A percentile compares a stretch with the other conserved stretches of the same genome.
phyloP scores from a whole-genome alignment of 2,329 filamentous ascomycete genomes.

The Pseudopyrenochaeta lycopersici region DNA sequence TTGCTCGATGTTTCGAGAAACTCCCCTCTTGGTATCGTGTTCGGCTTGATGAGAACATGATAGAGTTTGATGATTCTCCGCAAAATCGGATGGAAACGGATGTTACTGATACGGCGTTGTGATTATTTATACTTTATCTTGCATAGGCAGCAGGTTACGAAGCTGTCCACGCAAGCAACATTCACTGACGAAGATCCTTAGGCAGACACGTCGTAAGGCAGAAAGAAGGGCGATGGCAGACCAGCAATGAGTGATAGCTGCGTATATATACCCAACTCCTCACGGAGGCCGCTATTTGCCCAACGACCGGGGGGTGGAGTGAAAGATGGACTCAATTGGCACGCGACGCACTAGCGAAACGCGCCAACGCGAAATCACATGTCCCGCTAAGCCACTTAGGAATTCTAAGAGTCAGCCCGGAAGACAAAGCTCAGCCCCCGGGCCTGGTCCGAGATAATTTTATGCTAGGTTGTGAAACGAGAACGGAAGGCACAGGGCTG shows the following conservation, averaged over 20 bases:
- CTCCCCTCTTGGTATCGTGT: conserved; percentile 43
- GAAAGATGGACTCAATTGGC: conserved; percentile 45
- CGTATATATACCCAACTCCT: conserved; percentile 46
- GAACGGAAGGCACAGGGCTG: conserved; percentile 29
- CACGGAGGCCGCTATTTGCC: conserved; percentile 42
- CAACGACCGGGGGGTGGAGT: conserved; percentile 32
- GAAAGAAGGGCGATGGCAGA: conserved; percentile 35
- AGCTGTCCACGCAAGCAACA: conserved; percentile 33
- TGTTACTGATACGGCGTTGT: conserved; percentile 23
- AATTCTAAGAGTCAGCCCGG: conserved; percentile 35
- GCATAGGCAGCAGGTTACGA: conserved; percentile 44
- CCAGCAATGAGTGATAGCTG: conserved; percentile 34
- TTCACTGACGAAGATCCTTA: conserved; percentile 30
- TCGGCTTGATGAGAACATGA: conserved; percentile 49
- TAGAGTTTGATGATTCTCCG: conserved; percentile 23
- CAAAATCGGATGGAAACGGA: conserved; percentile 10
- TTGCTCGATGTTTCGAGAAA: conserved; percentile 51
- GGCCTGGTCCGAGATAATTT: conserved; percentile 30
- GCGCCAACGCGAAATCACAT: conserved; percentile 51
- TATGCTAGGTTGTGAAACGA: conserved; percentile 45
- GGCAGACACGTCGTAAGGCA: conserved; percentile 40
- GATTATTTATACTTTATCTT: conserved; percentile 38
- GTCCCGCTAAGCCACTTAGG: conserved; percentile 28
- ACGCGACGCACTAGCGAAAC: conserved; percentile 40
- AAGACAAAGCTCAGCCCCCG: conserved; percentile 25